Percentiles rank a stretch among this genome's conserved stretches.
These are phyloP conservation scores for Spathaspora sp. DNA, from an alignment of 1,139 yeast genomes.

Conservation along the genomic window DNA sequence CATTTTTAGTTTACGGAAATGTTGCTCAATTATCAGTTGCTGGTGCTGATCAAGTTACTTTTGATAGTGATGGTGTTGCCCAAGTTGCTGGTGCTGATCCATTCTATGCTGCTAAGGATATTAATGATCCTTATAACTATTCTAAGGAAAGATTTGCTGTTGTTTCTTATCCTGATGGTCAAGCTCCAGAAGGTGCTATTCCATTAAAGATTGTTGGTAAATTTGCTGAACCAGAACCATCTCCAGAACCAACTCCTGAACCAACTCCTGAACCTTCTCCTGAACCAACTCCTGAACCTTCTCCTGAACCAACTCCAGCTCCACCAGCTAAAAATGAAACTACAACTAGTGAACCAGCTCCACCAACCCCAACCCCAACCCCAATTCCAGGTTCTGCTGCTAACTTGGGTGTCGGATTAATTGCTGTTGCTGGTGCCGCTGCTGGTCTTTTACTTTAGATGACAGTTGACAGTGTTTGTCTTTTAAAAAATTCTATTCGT, in stretches of 20 bases:
- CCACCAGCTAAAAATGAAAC: neutral
- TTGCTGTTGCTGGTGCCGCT: constrained; percentile 10
- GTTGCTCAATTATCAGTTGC: constrained; percentile 17
- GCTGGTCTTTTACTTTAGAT: constrained; percentile 8
- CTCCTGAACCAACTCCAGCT: constrained; percentile 8
- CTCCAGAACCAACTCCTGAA: constrained; percentile 7
- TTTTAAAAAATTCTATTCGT: neutral
- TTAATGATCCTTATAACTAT: constrained; percentile 44
- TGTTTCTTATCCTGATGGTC: constrained; percentile 13
- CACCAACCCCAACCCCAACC: constrained; percentile 3
- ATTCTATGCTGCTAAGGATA: constrained; percentile 41
- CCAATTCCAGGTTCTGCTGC: constrained; percentile 8
- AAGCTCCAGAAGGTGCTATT: constrained; percentile 20
- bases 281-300: constrained; percentile 3
- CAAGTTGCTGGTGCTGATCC: constrained; percentile 28
- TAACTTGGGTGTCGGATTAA: constrained; percentile 5
- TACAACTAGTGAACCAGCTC: neutral
- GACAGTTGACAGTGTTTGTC: neutral
- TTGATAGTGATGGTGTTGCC: constrained; percentile 24
- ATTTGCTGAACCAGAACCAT: constrained; percentile 3
- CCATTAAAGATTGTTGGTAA: constrained; percentile 20
- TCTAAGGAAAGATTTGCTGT: constrained; percentile 28
- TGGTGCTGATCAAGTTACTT: constrained; percentile 15
- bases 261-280: constrained; percentile 5
- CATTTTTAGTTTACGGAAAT: constrained; percentile 9